phyloP scores from a whole-genome alignment of 768 basidiomycete genomes.

The Paxillus rubicundulus region DNA sequence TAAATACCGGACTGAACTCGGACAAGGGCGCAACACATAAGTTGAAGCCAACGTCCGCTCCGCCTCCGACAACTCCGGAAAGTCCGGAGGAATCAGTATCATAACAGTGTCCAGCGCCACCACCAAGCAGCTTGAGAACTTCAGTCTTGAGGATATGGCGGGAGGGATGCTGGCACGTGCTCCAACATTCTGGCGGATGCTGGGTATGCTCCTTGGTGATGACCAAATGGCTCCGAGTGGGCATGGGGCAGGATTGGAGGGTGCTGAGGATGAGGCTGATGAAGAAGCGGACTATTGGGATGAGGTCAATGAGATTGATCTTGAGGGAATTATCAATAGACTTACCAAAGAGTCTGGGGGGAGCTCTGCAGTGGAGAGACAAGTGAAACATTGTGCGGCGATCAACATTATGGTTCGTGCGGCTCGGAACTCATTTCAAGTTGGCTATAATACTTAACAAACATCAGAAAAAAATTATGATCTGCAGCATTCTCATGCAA shows the following conservation, averaged over 20 bases:
- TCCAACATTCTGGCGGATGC: constrained; percentile 10
- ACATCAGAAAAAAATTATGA: not conserved
- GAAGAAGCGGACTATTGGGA: constrained; percentile 1
- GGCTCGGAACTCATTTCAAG: not conserved
- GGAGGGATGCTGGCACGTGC: not conserved
- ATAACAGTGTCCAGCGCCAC: too few species aligned
- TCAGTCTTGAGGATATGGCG: constrained; percentile 14
- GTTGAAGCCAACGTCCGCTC: too few species aligned
- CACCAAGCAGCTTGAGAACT: constrained; percentile 7
- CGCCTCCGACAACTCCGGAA: too few species aligned
- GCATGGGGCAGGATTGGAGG: too few species aligned
- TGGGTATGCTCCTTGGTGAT: constrained; percentile 2
- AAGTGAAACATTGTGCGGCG: not conserved
- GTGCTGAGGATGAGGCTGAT: not conserved
- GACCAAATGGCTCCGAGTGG: not conserved
- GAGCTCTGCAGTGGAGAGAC: not conserved
- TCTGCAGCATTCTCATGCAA: constrained; percentile 18
- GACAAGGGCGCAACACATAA: too few species aligned
- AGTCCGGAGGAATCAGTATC: too few species aligned
- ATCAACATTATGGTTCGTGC: not conserved
- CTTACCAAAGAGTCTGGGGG: not conserved
- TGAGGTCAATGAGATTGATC: constrained; percentile 1
- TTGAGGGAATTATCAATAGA: not conserved
- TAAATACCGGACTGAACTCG: too few species aligned
- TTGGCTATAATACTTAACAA: constrained; percentile 6